Percentiles rank a stretch among this genome's conserved stretches.
phyloP scores from a whole-genome alignment of 2,329 filamentous ascomycete species.

The Aspergillus pseudonomiae region DNA sequence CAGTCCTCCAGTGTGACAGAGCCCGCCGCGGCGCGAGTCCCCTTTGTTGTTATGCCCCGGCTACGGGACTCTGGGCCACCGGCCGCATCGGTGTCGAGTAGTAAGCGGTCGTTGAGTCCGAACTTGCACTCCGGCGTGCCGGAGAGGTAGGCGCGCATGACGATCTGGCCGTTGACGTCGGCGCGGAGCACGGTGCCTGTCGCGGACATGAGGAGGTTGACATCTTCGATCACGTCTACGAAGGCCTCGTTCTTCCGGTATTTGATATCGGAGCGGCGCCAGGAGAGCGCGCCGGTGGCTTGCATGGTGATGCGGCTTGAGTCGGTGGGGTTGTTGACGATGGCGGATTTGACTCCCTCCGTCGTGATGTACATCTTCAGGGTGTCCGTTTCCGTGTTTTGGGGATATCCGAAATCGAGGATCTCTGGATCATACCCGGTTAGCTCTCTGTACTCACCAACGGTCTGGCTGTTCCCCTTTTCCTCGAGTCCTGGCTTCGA shows the following conservation, averaged over 20 bases:
- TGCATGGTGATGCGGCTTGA: slow-evolving; percentile 99
- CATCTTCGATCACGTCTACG: slow-evolving; percentile 98
- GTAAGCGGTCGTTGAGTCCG: slow-evolving; percentile 89
- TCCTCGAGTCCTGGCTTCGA: neutral
- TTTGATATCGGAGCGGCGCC: slow-evolving; percentile 96
- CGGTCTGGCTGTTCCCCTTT: neutral
- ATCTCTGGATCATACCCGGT: slow-evolving; percentile 68
- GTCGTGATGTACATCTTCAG: slow-evolving; percentile 99
- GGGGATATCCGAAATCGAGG: slow-evolving; percentile 97
- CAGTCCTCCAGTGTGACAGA: slow-evolving; percentile 97
- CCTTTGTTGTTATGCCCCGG: slow-evolving; percentile 67
- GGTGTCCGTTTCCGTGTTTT: slow-evolving; percentile 98
- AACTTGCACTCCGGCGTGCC: slow-evolving; percentile 99
- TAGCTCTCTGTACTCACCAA: neutral
- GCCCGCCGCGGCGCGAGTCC: slow-evolving; percentile 91
- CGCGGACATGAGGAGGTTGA: slow-evolving; percentile 98
- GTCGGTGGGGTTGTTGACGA: slow-evolving; percentile 71
- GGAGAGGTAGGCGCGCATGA: slow-evolving; percentile 97
- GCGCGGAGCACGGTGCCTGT: slow-evolving; percentile 92
- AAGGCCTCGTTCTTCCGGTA: slow-evolving; percentile 99
- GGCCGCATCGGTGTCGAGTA: slow-evolving; percentile 78
- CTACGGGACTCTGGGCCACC: slow-evolving; percentile 65
- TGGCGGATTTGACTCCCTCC: slow-evolving; percentile 89
- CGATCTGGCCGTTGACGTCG: slow-evolving; percentile 94
- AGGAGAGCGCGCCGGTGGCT: slow-evolving; percentile 93